phyloP scores from a whole-genome alignment of 805 yeast species.

The Suhomyces vadensis region DNA sequence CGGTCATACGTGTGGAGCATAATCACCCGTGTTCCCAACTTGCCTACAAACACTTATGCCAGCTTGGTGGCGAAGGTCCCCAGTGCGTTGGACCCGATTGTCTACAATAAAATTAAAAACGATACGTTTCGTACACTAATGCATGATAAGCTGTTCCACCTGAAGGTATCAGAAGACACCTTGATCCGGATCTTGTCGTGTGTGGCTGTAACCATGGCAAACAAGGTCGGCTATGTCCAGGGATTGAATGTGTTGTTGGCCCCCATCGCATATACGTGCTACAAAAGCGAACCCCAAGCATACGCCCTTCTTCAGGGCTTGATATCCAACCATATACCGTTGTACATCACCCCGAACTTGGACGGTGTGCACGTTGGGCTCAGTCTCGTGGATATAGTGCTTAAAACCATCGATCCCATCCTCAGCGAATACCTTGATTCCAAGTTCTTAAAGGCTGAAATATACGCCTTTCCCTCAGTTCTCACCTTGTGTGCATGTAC shows the following conservation, averaged over 20 bases:
- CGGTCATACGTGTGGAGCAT: constrained; percentile 82
- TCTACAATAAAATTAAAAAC: constrained; percentile 71
- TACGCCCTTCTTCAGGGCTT: constrained; percentile 67
- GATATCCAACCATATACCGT: constrained; percentile 65
- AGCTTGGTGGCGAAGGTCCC: constrained; percentile 54
- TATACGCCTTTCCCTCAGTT: constrained; percentile 83
- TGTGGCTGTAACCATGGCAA: constrained; percentile 52
- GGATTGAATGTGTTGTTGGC: constrained; percentile 89
- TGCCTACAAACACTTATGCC: constrained; percentile 55
- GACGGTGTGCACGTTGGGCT: constrained; percentile 82
- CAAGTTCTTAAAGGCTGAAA: constrained; percentile 74
- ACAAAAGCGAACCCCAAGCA: constrained; percentile 82
- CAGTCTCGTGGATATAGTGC: constrained; percentile 68
- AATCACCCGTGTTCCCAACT: constrained; percentile 61
- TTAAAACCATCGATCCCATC: constrained; percentile 71
- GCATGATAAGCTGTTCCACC: constrained; percentile 65
- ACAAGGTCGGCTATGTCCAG: constrained; percentile 67
- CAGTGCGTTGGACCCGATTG: constrained; percentile 39
- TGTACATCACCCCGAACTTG: constrained; percentile 73
- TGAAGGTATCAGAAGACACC: constrained; percentile 66
- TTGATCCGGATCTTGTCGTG: constrained; percentile 69
- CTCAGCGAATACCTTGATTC: constrained; percentile 59
- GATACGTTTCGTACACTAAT: constrained; percentile 86
- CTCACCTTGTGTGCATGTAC: constrained; percentile 86
- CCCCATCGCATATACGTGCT: constrained; percentile 71